Evolutionary conservation across 768 basidiomycete species (phyloP).

Genomic region (button mushroom (Agaricus bisporus)): DNA sequence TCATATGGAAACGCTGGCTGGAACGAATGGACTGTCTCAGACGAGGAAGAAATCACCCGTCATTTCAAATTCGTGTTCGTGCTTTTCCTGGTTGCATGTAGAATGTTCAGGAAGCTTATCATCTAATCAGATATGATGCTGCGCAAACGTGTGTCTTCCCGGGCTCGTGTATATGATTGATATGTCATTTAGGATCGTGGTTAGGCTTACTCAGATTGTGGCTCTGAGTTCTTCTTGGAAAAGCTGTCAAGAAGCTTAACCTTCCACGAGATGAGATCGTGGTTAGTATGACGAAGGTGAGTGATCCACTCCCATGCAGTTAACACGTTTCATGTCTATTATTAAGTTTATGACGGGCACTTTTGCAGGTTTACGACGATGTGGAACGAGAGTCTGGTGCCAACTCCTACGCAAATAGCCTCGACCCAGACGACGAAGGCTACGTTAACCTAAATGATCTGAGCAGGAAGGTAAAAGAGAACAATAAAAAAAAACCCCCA

Average conservation of each 20-base stretch:
- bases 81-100: neutral
- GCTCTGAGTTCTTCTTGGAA: conserved; percentile 64
- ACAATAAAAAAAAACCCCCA: neutral
- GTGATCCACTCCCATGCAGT: too few species aligned
- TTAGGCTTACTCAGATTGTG: conserved; percentile 60
- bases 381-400: conserved; percentile 21
- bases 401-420: conserved; percentile 6
- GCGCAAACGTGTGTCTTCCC: conserved; percentile 33
- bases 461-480: conserved; percentile 24
- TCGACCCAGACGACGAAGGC: conserved; percentile 31
- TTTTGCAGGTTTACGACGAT: conserved; percentile 31
- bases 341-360: neutral
- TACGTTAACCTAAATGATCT: conserved; percentile 51
- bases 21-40: conserved; percentile 40
- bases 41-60: conserved; percentile 40
- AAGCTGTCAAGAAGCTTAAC: conserved; percentile 59
- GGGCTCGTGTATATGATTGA: conserved; percentile 1
- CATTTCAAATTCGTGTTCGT: conserved; percentile 31
- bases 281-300: conserved; percentile 71
- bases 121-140: conserved; percentile 41
- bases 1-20: conserved; percentile 49
- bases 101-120: neutral
- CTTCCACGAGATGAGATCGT: conserved; percentile 74
- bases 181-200: neutral
- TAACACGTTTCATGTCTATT: neutral